Percentiles rank a stretch among this genome's conserved stretches.
These are phyloP conservation scores for Talaromyces pinophilus DNA, from an alignment of 2,329 filamentous ascomycete genomes.

Conservation along the genomic window DNA sequence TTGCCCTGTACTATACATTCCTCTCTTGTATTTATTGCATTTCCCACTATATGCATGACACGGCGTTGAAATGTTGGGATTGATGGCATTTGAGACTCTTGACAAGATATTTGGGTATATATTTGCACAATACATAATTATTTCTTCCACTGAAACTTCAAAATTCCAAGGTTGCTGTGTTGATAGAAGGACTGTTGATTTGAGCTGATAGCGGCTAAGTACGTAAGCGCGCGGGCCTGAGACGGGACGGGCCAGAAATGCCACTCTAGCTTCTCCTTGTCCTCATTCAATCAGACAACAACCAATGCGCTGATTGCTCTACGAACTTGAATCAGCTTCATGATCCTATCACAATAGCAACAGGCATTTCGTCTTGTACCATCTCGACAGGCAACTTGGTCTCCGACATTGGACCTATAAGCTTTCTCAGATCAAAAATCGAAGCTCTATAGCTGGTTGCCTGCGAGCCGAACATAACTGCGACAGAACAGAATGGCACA, in stretches of 20 bases:
- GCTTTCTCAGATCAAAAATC: background rate
- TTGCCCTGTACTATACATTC: slow-evolving; percentile 6
- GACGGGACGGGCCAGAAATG: slow-evolving; percentile 25
- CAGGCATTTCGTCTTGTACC: background rate
- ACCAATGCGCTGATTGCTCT: background rate
- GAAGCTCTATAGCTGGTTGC: slow-evolving; percentile 13
- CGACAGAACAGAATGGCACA: slow-evolving; percentile 20
- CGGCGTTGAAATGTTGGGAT: background rate
- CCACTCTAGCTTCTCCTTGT: slow-evolving; percentile 44
- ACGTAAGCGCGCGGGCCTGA: slow-evolving; percentile 16
- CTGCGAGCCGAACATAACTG: background rate
- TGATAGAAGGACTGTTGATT: background rate
- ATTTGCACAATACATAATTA: background rate
- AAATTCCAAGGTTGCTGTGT: background rate
- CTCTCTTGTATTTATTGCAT: slow-evolving; percentile 5
- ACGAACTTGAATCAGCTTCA: background rate
- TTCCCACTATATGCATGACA: slow-evolving; percentile 5
- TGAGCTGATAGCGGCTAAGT: slow-evolving; percentile 7
- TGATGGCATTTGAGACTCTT: background rate
- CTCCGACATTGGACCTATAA: background rate
- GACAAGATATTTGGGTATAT: background rate
- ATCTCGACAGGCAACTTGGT: background rate
- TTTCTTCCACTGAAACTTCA: background rate
- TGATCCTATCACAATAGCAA: background rate
- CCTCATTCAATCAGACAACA: slow-evolving; percentile 4